These are phyloP conservation scores for Aurifilum marmelostoma DNA, from an alignment of 2,329 filamentous ascomycete species.

Conservation along the genomic window DNA sequence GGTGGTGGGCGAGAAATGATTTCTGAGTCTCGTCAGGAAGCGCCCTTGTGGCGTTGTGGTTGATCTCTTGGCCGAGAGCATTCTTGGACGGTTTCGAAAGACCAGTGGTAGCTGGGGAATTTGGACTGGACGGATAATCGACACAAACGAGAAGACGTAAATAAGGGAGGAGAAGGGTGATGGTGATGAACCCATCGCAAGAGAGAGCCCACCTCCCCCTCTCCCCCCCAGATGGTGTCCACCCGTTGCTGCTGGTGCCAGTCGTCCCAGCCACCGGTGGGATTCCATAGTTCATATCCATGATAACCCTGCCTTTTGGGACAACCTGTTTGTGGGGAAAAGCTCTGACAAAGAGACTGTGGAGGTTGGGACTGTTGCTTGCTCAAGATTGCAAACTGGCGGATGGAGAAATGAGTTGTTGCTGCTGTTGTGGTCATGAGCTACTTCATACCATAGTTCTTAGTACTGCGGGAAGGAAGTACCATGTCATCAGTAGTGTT, in stretches of 20 bases:
- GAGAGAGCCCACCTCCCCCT: too few relatives aligned
- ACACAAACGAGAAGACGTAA: not conserved
- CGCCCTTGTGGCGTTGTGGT: conserved; percentile 2
- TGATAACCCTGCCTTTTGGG: not conserved
- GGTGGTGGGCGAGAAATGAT: not conserved
- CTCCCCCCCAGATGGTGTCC: not conserved
- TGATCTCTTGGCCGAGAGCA: conserved; percentile 16
- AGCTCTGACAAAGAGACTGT: not conserved
- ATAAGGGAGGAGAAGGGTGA: not conserved
- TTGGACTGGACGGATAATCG: conserved; percentile 13
- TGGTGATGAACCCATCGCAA: not conserved
- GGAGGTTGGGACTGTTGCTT: not conserved
- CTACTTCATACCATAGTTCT: not conserved
- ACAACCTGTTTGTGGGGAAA: not conserved
- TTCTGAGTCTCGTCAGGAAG: conserved; percentile 1
- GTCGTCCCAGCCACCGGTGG: conserved; percentile 8
- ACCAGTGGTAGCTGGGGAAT: not conserved
- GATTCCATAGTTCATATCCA: not conserved
- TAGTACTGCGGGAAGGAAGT: too few relatives aligned
- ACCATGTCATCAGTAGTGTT: too few relatives aligned
- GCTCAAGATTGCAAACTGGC: not conserved
- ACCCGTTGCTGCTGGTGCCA: not conserved
- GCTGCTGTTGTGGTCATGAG: not conserved
- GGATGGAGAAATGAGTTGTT: not conserved
- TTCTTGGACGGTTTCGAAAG: conserved; percentile 8